These are phyloP conservation scores for Vanilla planifolia DNA, from an alignment of 106 monocot genomes.

Conservation along the genomic window DNA sequence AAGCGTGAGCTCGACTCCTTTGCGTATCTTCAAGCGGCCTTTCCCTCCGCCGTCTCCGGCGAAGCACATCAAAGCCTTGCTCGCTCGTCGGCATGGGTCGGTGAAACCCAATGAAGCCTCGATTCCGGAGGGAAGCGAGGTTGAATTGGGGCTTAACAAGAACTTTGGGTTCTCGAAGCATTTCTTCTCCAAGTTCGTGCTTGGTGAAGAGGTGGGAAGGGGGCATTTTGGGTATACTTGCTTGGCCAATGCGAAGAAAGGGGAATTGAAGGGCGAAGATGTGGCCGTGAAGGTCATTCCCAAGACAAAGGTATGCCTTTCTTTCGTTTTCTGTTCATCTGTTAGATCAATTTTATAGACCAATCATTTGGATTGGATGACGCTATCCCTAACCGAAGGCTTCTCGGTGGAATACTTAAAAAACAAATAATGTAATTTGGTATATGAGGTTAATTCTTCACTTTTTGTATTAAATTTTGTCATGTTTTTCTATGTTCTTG, in stretches of 20 bases:
- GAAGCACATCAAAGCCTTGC: conserved; percentile 79
- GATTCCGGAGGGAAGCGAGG: conserved; percentile 61
- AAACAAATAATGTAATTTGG: no score
- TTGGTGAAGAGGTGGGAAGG: conserved; percentile 63
- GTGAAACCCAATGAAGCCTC: conserved; percentile 54
- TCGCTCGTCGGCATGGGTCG: conserved; percentile 54
- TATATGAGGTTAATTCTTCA: not conserved
- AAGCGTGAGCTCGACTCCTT: conserved; percentile 44
- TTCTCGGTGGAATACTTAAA: no score
- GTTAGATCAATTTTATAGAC: not conserved
- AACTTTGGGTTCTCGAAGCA: conserved; percentile 73
- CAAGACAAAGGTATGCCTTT: conserved; percentile 53
- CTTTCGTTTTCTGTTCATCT: not conserved
- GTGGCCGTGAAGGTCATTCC: conserved; percentile 87
- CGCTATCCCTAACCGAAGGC: not conserved
- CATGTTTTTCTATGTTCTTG: not conserved
- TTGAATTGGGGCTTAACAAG: conserved; percentile 50
- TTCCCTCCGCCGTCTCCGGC: conserved; percentile 87
- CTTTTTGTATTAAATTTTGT: not conserved
- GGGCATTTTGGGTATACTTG: conserved; percentile 91
- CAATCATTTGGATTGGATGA: not conserved
- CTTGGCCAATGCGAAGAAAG: conserved; percentile 64
- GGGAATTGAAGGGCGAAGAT: conserved; percentile 72
- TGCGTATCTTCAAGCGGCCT: conserved; percentile 42
- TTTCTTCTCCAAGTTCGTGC: conserved; percentile 58